Percentiles rank a stretch among this genome's conserved stretches.
Conservation (phyloP, 23 red algal species). For the Gracilaria gracilis region DNA sequence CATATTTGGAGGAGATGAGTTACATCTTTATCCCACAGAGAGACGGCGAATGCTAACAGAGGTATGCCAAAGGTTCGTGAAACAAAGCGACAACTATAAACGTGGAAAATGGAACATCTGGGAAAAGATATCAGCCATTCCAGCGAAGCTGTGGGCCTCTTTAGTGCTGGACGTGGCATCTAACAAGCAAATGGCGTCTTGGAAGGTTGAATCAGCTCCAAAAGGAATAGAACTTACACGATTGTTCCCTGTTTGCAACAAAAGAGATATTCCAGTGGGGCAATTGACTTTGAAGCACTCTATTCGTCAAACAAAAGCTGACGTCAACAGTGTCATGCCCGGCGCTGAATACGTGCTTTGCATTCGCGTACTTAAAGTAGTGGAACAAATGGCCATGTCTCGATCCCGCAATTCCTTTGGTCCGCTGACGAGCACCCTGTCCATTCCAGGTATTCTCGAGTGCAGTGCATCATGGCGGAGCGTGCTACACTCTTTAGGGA, state of each 20-base stretch:
- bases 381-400: constrained; percentile 19
- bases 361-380: constrained; percentile 17
- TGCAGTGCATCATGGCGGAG: constrained; percentile 15
- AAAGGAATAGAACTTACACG: not conserved
- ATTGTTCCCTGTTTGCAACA: not conserved
- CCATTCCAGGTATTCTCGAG: not conserved
- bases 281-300: no score
- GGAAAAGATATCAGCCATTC: no score
- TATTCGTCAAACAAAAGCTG: no score
- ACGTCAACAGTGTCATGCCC: no score
- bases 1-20: no score
- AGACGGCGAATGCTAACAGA: no score
- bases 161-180: not conserved
- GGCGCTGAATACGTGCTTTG: constrained; percentile 18
- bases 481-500: constrained; percentile 6
- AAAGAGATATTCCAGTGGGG: no score
- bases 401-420: not conserved
- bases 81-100: no score
- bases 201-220: not conserved
- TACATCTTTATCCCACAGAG: no score
- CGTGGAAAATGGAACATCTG: no score
- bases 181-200: not conserved
- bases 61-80: no score
- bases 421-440: not conserved
- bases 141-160: no score